phyloP scores from a whole-genome alignment of 805 yeast genomes.

The Pichia manshurica region DNA sequence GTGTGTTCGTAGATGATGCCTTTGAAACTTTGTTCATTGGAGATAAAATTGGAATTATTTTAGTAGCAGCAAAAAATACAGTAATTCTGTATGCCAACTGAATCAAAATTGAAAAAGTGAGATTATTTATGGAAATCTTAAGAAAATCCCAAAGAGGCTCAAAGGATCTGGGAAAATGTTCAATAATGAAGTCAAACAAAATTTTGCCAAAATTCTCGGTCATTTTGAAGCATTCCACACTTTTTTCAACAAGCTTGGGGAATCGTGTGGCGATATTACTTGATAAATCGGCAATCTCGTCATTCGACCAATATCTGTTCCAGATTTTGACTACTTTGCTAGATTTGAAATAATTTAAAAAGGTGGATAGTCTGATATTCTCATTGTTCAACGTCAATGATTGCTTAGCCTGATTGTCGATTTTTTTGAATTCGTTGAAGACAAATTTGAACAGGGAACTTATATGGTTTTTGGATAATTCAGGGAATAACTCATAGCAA shows the following conservation, averaged over 20 bases:
- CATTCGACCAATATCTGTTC: not conserved
- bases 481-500: constrained; percentile 88
- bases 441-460: constrained; percentile 30
- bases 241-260: not conserved
- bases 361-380: not conserved
- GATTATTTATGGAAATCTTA: constrained; percentile 47
- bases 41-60: constrained; percentile 67
- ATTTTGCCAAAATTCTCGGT: constrained; percentile 24
- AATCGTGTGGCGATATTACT: not conserved
- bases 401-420: constrained; percentile 30
- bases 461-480: constrained; percentile 51
- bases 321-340: not conserved
- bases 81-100: constrained; percentile 80
- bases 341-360: not conserved
- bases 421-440: constrained; percentile 32
- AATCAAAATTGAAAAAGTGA: constrained; percentile 75
- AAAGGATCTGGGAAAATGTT: constrained; percentile 48
- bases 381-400: constrained; percentile 18
- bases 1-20: constrained; percentile 4
- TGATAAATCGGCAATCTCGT: not conserved
- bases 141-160: constrained; percentile 51
- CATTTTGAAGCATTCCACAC: constrained; percentile 15
- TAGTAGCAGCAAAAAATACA: constrained; percentile 84
- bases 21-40: constrained; percentile 20
- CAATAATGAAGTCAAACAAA: constrained; percentile 39